phyloP scores from a whole-genome alignment of 257 asterid genomes.

The Solanum pimpinellifolium region DNA sequence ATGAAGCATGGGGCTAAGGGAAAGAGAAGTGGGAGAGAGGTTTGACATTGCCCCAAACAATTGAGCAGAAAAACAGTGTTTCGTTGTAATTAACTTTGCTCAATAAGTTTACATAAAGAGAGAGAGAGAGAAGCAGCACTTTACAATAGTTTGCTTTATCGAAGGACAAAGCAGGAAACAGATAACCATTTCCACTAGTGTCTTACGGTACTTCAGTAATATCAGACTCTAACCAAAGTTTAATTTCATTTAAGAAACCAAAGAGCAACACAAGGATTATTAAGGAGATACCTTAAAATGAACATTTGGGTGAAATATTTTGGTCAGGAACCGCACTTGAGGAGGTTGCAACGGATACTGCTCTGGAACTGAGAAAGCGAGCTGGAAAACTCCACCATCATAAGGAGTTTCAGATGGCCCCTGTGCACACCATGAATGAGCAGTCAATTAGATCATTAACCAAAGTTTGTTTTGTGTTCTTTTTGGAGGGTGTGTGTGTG shows the following conservation, averaged over 20 bases:
- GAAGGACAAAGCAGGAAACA: not conserved
- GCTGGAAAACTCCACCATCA: conserved; percentile 98
- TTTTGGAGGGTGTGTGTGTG: not conserved
- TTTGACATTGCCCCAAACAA: not conserved
- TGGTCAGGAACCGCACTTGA: conserved; percentile 96
- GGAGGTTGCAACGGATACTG: conserved; percentile 99
- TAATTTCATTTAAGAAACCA: not conserved
- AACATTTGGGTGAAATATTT: conserved; percentile 96
- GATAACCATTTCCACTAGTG: not conserved
- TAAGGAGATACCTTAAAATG: conserved; percentile 74
- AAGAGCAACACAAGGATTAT: not conserved
- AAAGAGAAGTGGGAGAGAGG: not conserved
- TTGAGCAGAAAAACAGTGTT: not conserved
- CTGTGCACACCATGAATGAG: conserved; percentile 23
- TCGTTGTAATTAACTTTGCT: not conserved
- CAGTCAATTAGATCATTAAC: not conserved
- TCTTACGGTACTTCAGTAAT: not conserved
- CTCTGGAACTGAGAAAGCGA: conserved; percentile 93
- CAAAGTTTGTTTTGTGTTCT: not conserved
- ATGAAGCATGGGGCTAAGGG: not conserved
- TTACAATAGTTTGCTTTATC: not conserved
- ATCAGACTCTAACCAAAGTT: not conserved
- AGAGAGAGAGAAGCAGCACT: not conserved
- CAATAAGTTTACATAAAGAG: not conserved
- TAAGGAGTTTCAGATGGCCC: conserved; percentile 98